These are phyloP conservation scores for Claviceps capensis DNA, from an alignment of 2,329 filamentous ascomycete species.

Conservation along the genomic window DNA sequence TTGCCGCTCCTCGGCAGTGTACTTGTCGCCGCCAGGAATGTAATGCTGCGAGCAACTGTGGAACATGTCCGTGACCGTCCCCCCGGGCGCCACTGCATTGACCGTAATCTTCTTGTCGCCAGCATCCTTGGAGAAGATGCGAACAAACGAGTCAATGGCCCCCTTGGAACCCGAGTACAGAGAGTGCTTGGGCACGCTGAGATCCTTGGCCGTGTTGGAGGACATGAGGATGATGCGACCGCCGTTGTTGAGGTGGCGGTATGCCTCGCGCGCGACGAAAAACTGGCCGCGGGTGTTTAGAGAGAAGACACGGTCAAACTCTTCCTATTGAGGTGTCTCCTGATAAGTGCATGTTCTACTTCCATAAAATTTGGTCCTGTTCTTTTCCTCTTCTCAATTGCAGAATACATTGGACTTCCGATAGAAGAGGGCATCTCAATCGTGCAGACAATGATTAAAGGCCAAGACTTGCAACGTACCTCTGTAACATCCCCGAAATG, in stretches of 20 bases:
- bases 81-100: constrained; percentile 53
- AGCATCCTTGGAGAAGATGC: constrained; percentile 58
- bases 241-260: constrained; percentile 53
- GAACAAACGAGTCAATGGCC: constrained; percentile 63
- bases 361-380: background rate
- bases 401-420: background rate
- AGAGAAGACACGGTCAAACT: constrained; percentile 58
- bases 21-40: constrained; percentile 41
- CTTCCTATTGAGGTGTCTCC: constrained; percentile 31
- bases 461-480: background rate
- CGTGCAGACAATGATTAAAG: background rate
- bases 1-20: constrained; percentile 43
- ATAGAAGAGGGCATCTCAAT: background rate
- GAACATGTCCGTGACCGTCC: constrained; percentile 55
- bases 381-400: background rate
- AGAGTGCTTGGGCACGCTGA: constrained; percentile 55
- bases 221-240: constrained; percentile 63
- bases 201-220: constrained; percentile 53
- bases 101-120: constrained; percentile 55
- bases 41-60: constrained; percentile 26
- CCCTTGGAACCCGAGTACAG: constrained; percentile 67
- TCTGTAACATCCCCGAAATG: background rate
- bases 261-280: constrained; percentile 58
- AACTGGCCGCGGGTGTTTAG: constrained; percentile 58
- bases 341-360: background rate